Evolutionary conservation across 2,329 filamentous ascomycete genomes (phyloP).

Genomic region (Tolypocladium tropicale): DNA sequence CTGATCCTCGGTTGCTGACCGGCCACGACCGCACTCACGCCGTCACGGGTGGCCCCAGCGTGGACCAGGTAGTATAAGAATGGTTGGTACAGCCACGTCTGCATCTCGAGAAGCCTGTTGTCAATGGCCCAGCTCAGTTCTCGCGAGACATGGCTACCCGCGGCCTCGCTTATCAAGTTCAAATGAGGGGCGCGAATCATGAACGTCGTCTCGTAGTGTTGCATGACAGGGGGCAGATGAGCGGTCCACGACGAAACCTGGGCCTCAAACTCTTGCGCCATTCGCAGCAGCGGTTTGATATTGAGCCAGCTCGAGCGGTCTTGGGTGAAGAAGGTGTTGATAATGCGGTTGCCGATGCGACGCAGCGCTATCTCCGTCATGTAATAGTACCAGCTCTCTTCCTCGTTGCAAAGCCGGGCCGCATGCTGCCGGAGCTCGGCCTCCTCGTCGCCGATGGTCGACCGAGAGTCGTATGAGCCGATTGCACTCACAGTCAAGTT

Average conservation of each 20-base stretch:
- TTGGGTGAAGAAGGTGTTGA: conserved; percentile 17
- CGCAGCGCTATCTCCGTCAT: conserved; percentile 30
- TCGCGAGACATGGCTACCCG: conserved; percentile 7
- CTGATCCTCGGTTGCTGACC: conserved; percentile 5
- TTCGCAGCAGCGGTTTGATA: conserved; percentile 8
- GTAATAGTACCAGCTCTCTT: conserved; percentile 33
- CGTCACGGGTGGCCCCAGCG: neutral
- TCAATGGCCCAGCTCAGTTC: conserved; percentile 13
- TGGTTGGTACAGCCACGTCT: conserved; percentile 6
- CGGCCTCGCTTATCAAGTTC: conserved; percentile 1
- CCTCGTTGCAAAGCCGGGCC: conserved; percentile 8
- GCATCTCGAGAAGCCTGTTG: conserved; percentile 12
- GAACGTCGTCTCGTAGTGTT: conserved; percentile 4
- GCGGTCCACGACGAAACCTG: conserved; percentile 13
- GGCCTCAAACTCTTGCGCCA: conserved; percentile 13
- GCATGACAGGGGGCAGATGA: conserved; percentile 9
- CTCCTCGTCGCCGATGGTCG: neutral
- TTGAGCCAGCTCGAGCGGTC: conserved; percentile 9
- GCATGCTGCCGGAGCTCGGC: neutral
- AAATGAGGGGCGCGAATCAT: neutral
- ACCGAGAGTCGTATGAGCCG: neutral
- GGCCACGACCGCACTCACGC: neutral
- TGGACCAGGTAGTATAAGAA: neutral
- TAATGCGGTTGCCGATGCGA: conserved; percentile 28
- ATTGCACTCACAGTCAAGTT: neutral